Evolutionary conservation across 108 stramenopile genomes (phyloP).

Genomic region (Pseudonitzschia delicatissima): DNA sequence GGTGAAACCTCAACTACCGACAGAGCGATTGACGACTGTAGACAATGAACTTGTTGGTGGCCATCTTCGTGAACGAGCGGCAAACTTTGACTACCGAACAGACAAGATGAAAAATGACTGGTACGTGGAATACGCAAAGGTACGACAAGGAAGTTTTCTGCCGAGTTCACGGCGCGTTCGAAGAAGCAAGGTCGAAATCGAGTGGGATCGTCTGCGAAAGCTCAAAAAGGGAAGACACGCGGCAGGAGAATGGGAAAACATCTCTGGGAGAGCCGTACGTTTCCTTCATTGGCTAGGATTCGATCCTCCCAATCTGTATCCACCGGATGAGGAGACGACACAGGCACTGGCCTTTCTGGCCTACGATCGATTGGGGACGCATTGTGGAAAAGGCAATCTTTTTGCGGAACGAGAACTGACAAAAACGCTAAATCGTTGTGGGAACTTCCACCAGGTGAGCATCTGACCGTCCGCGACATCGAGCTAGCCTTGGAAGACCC

Average conservation of each 20-base stretch:
- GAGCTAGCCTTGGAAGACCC: conserved; percentile 49
- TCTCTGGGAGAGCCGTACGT: conserved; percentile 45
- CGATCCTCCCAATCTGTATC: conserved; percentile 46
- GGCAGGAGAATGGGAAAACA: conserved; percentile 48
- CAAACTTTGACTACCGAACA: conserved; percentile 79
- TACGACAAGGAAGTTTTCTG: conserved; percentile 70
- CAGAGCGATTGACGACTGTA: background rate
- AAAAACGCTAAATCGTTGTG: conserved; percentile 21
- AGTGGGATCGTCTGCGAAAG: conserved; percentile 42
- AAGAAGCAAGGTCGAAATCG: conserved; percentile 24
- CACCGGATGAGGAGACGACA: conserved; percentile 72
- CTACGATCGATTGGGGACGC: conserved; percentile 75
- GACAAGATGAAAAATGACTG: conserved; percentile 58
- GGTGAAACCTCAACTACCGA: background rate
- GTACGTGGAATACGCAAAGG: conserved; percentile 66
- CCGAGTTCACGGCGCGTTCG: conserved; percentile 12
- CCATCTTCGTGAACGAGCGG: conserved; percentile 55
- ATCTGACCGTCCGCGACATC: conserved; percentile 50
- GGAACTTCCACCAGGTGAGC: conserved; percentile 55
- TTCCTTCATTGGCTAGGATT: conserved; percentile 87
- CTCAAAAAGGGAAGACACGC: conserved; percentile 33
- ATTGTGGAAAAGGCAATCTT: conserved; percentile 74
- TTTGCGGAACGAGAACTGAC: conserved; percentile 15
- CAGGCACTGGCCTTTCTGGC: conserved; percentile 77
- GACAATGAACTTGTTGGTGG: conserved; percentile 32